Evolutionary conservation across 2,329 filamentous ascomycete species (phyloP), one percentile per base, ranked within the genome.

Genomic region (Fusarium odoratissimum): DNA sequence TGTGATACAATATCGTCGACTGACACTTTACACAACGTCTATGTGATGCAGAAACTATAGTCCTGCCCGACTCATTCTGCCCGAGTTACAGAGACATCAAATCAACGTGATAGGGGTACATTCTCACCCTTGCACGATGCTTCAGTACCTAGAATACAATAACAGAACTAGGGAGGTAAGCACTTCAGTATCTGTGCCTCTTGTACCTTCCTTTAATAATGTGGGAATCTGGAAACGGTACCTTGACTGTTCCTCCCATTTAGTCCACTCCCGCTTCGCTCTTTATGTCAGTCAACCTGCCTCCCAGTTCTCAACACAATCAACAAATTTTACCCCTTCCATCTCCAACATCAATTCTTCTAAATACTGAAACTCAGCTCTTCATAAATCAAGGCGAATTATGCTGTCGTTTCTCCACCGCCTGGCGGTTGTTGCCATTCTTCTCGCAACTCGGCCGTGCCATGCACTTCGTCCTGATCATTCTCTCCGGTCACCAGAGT

Each of bases 371-470:
- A 10, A 23, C 10, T 23, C 28, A 19, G 42, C 51, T 44, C 40
- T 31, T 51, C 17, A 35, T 51, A n/a, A 61, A 45, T 42, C 25
- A 14, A 46, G 49, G 38, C 46, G 10, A 60, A 76, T 13, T n/a
- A 81, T 81, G 80, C 46, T 74, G 45, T 64, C 69, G 57, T 60
- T 78, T 23, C 51, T 81, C 41, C 55, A 67, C 60, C 74, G 74
- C 56, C 76, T 72, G 67, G 78, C 76, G 33, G 23, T 79, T 35
- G 46, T 80, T 42, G 76, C 77, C 58, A 64, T 75, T 35, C 62
- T 81, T 54, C 76, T 78, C 31, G 72, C 73, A 21, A 48, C 73
- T 41, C 40, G 10, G 19, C 19, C 76, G 11, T 70, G 72, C 23
- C 52, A 76, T 45, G 74, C 78, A 19, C 63, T 67, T 10, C 76